These are phyloP conservation scores for Myxozyma mucilagina DNA, from an alignment of 805 yeast species.

Conservation along the genomic window DNA sequence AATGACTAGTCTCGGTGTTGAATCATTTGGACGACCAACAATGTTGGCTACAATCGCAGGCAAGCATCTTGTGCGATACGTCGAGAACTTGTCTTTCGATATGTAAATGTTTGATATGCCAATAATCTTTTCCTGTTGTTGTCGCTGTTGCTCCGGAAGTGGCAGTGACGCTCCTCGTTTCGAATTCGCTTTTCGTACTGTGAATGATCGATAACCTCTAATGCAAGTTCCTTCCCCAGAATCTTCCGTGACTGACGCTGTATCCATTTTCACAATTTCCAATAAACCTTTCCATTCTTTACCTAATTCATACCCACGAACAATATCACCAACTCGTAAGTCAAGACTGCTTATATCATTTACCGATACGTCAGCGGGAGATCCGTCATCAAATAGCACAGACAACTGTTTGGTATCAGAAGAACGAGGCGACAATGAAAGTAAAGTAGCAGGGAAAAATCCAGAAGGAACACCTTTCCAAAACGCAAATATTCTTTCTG, in stretches of 20 bases:
- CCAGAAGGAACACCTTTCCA: constrained; percentile 18
- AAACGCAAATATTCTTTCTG: constrained; percentile 13
- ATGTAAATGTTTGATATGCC: not conserved
- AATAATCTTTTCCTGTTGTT: not conserved
- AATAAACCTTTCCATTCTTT: not conserved
- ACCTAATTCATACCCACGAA: constrained; percentile 7
- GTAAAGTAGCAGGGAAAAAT: constrained; percentile 13
- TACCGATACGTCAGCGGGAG: not conserved
- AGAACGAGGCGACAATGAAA: not conserved
- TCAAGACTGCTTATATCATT: constrained; percentile 15
- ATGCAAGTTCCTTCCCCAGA: not conserved
- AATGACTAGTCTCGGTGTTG: not conserved
- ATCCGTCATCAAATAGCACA: constrained; percentile 19
- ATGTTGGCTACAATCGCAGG: not conserved
- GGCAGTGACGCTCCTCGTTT: not conserved
- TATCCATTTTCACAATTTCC: not conserved
- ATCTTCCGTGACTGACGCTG: not conserved
- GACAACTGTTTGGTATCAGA: not conserved
- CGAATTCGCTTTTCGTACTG: not conserved
- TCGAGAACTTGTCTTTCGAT: not conserved
- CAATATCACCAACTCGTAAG: constrained; percentile 18
- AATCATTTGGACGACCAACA: not conserved
- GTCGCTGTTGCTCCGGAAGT: not conserved
- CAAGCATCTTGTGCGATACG: not conserved
- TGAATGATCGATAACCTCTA: not conserved